Percentiles rank a stretch among this genome's conserved stretches.
Evolutionary conservation across 805 yeast genomes (phyloP).

Genomic region (Candida khao-thaluensis): DNA sequence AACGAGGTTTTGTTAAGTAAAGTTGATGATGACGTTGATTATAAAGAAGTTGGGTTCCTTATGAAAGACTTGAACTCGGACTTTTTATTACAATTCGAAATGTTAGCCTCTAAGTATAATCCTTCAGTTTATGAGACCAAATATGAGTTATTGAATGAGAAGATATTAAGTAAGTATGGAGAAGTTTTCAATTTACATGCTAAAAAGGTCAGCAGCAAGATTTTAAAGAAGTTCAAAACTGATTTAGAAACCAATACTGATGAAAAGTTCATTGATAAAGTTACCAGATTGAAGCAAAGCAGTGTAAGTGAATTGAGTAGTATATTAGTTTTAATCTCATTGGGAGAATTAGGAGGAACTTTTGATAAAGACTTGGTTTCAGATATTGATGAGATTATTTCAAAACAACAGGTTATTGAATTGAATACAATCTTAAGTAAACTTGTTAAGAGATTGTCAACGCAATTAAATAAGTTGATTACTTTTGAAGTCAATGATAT

Average conservation of each 20-base stretch:
- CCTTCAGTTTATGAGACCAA: slow-evolving; percentile 65
- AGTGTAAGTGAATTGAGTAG: slow-evolving; percentile 15
- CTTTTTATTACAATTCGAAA: slow-evolving; percentile 58
- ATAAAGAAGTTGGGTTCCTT: slow-evolving; percentile 43
- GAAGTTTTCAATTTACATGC: slow-evolving; percentile 39
- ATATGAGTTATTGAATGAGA: slow-evolving; percentile 47
- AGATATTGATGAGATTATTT: slow-evolving; percentile 43
- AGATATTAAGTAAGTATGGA: slow-evolving; percentile 29
- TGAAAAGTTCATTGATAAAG: slow-evolving; percentile 19
- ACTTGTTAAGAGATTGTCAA: slow-evolving; percentile 46
- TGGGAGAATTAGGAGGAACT: slow-evolving; percentile 26
- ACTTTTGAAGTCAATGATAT: slow-evolving; percentile 51
- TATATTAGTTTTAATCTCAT: slow-evolving; percentile 22
- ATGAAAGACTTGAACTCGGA: slow-evolving; percentile 45
- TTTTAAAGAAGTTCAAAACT: slow-evolving; percentile 16
- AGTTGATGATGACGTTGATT: slow-evolving; percentile 33
- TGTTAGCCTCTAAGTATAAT: slow-evolving; percentile 74
- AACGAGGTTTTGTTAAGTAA: slow-evolving; percentile 13
- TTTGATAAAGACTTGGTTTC: slow-evolving; percentile 20
- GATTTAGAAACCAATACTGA: slow-evolving; percentile 12
- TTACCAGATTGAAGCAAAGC: slow-evolving; percentile 6
- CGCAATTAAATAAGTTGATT: slow-evolving; percentile 50
- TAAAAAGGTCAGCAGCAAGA: slow-evolving; percentile 17
- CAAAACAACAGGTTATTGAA: slow-evolving; percentile 35
- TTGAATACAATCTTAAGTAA: slow-evolving; percentile 33